Conservation (phyloP, 2,329 filamentous ascomycete genomes). For the Hypoxylon sp. region DNA sequence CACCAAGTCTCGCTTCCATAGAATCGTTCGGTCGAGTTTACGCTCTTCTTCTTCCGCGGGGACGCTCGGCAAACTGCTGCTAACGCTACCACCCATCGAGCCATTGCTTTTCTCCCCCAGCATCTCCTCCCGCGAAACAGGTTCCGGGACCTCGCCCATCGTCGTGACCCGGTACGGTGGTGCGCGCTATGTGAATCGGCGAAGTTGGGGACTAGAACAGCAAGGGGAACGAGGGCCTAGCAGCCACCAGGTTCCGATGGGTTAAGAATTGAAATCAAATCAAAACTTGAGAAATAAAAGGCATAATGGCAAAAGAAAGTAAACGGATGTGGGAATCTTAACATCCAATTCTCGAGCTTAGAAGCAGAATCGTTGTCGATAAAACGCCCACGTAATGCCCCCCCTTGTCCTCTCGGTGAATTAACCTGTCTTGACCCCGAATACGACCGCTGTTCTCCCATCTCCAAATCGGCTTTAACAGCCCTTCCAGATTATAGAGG, state of each 20-base stretch:
- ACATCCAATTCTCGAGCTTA: slow-evolving; percentile 10
- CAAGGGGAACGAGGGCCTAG: slow-evolving; percentile 13
- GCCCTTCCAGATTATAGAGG: slow-evolving; percentile 2
- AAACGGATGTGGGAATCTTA: not conserved
- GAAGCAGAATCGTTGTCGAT: not conserved
- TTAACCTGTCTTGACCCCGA: not conserved
- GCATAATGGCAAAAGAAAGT: not conserved
- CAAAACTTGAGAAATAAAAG: not conserved
- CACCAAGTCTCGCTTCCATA: slow-evolving; percentile 51
- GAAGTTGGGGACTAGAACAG: not conserved
- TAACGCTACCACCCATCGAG: slow-evolving; percentile 27
- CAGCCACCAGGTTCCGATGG: slow-evolving; percentile 7
- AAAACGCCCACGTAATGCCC: slow-evolving; percentile 11
- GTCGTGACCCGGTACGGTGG: not conserved
- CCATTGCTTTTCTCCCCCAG: slow-evolving; percentile 41
- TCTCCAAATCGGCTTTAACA: slow-evolving; percentile 4
- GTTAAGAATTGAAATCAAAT: slow-evolving; percentile 2
- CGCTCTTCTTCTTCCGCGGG: slow-evolving; percentile 38
- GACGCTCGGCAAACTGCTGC: slow-evolving; percentile 4
- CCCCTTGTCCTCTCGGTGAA: slow-evolving; percentile 14
- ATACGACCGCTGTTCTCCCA: slow-evolving; percentile 1
- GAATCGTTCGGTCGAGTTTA: slow-evolving; percentile 43
- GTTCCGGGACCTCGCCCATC: slow-evolving; percentile 39
- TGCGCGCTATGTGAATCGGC: not conserved
- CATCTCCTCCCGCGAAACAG: slow-evolving; percentile 30